Conservation (phyloP, 805 yeast genomes). For the Candida gorgasii region DNA sequence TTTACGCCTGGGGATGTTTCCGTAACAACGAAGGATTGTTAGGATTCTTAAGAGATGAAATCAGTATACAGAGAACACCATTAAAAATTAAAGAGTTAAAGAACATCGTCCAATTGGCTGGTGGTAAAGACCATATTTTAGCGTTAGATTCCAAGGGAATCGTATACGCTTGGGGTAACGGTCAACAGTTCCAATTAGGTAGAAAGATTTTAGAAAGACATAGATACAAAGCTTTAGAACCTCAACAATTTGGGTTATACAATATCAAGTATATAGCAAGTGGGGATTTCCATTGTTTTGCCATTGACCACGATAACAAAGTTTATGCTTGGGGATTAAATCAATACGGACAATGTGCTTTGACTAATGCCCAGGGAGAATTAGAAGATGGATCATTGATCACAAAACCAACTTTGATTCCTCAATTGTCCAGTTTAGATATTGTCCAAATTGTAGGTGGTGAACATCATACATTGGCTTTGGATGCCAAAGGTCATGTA, state of each 20-base stretch:
- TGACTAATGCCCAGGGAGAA: constrained; percentile 56
- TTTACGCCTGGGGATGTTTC: constrained; percentile 98
- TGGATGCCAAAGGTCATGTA: constrained; percentile 70
- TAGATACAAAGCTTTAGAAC: constrained; percentile 69
- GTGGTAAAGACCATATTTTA: constrained; percentile 90
- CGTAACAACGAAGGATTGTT: constrained; percentile 89
- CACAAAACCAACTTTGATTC: constrained; percentile 71
- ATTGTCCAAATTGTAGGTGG: constrained; percentile 79
- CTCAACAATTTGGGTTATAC: constrained; percentile 80
- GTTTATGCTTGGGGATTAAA: constrained; percentile 94
- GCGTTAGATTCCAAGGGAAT: constrained; percentile 82
- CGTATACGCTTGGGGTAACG: constrained; percentile 97
- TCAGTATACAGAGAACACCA: constrained; percentile 68
- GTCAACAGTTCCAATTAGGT: constrained; percentile 91
- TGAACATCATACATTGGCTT: constrained; percentile 87
- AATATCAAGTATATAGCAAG: constrained; percentile 79
- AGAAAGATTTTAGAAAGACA: constrained; percentile 80
- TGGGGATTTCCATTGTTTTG: constrained; percentile 96
- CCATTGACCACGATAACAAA: constrained; percentile 68
- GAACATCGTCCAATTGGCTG: constrained; percentile 78
- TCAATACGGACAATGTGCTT: constrained; percentile 95
- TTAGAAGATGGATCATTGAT: constrained; percentile 86
- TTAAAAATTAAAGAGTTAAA: constrained; percentile 58
- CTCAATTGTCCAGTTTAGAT: constrained; percentile 57
- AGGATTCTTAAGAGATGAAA: constrained; percentile 67